Percentiles rank a stretch among this genome's conserved stretches.
Conservation (phyloP, 2,329 filamentous ascomycete genomes). For the Colletotrichum sp. region DNA sequence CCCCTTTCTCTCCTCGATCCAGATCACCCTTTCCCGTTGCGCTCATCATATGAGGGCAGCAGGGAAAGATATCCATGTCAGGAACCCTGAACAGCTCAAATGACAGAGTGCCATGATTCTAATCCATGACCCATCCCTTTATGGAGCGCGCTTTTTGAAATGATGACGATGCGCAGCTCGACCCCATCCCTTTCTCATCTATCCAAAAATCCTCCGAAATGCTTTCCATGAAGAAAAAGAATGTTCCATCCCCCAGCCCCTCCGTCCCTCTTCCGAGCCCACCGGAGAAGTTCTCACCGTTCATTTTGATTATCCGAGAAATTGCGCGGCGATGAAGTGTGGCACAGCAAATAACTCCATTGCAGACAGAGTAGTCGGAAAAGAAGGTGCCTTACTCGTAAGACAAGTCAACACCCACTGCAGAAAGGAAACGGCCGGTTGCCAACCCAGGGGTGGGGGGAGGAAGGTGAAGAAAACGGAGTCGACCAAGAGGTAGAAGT, state of each 20-base stretch:
- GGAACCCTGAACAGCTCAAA: background rate
- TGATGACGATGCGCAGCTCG: background rate
- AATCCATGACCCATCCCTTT: background rate
- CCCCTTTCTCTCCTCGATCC: background rate
- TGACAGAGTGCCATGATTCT: background rate
- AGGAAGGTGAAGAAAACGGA: background rate
- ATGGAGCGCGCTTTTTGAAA: background rate
- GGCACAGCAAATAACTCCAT: background rate
- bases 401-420: background rate
- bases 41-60: background rate
- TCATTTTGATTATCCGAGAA: background rate
- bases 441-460: background rate
- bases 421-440: background rate
- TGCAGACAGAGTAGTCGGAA: background rate
- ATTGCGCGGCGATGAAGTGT: background rate
- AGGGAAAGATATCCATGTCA: background rate
- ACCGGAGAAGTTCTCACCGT: background rate
- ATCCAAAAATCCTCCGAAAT: background rate
- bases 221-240: background rate
- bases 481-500: background rate
- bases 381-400: background rate
- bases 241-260: background rate
- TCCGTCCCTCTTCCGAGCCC: background rate
- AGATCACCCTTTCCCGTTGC: background rate
- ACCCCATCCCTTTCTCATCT: background rate